Evolutionary conservation across 805 yeast genomes (phyloP), one percentile per base, ranked within the genome.

Genomic region (Yamadazyma scolyti): DNA sequence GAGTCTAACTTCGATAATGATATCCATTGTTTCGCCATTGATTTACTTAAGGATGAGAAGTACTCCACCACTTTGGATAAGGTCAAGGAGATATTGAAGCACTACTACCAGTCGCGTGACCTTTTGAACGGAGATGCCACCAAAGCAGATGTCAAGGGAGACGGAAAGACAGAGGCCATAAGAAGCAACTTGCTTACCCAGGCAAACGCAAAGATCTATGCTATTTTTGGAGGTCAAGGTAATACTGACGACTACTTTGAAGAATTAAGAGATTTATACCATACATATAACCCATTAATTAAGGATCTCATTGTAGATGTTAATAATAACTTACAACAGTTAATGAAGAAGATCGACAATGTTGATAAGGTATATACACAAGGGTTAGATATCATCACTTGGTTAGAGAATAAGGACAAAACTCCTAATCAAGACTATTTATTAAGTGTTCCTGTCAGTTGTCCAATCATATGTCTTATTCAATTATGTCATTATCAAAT

Each of bases 161-260:
- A 19, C 10, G n/a, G n/a, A n/a, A n/a, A n/a, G n/a, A n/a, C n/a
- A n/a, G n/a, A n/a, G n/a, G n/a, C n/a, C n/a, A 5, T 26, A 4
- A 24, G 23, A 5, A 28, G 32, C 14, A 33, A 33, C 20, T 28
- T 33, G 14, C 25, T 33, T 9, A 20, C 16, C 11, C 32, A 36
- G 64, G 70, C 24, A 61, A 32, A 32, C 3, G 85, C 89, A 26
- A 68, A 71, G 39, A 61, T 89, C 34, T 77, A 74, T 38, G 95
- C 97, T 42, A 79, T 93, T 46, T 93, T 90, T 51, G 98, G 99
- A 57, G 99, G 99, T 52, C 99, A 93, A 70, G 99, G 99, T 64
- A 90, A 87, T 68, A 81, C 95, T 31, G 97, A 93, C 56, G 97
- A 93, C 58, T 93, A 87, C 69, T 93, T 93, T 49, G 96, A 89